Evolutionary conservation across 495 filamentous ascomycete species (phyloP), one percentile per base, ranked within the genome.

Genomic region (Talaromyces ruber): DNA sequence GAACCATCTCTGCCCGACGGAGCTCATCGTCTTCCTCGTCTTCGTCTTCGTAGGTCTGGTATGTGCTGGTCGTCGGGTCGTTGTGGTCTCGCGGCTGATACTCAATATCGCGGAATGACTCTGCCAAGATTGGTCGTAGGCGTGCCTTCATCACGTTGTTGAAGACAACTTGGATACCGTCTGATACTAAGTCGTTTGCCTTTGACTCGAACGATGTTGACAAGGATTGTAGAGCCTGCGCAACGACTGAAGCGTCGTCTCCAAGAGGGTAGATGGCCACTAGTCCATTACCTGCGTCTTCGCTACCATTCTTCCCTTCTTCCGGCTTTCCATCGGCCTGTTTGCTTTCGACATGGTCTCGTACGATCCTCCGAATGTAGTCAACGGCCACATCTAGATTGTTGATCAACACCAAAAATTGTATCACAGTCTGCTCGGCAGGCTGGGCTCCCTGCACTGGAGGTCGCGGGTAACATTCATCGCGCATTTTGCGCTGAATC

Each of bases 401-500:
- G 78, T 98, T 98, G 69, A 96, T 91, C 28, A 97, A 84, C 11
- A 98, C 86, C 8, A 97, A 85, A 74, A 98, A 98, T 4, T 86
- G 74, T 61, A 97, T 81, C 54, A 93, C 85, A 59, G 86, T 88
- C 61, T 91, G 85, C 69, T 98, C 94, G 0, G 91, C 88, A 1
- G 93, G 93, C 50, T 90, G 75, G 11, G 82, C 86, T 50, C 92
- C 91, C 68, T 90, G 86, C 12, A 90, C 83, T 3, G 82, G 72
- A 8, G 86, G 78, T 65, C 88, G 87, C 0, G 92, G 93, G 72
- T 97, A 97, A 64, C 84, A 86, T 69, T 98, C 93, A 69, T 97
- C 92, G 53, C 92, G 87, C 94, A 98, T 97, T 69, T 93, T 96
- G 47, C 93, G 87, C 67, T 97, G 94, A 24, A 96, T 89, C 91